These are phyloP conservation scores for Coemansia sp. DNA, from an alignment of 192 early-diverging fungal genomes.

Conservation along the genomic window DNA sequence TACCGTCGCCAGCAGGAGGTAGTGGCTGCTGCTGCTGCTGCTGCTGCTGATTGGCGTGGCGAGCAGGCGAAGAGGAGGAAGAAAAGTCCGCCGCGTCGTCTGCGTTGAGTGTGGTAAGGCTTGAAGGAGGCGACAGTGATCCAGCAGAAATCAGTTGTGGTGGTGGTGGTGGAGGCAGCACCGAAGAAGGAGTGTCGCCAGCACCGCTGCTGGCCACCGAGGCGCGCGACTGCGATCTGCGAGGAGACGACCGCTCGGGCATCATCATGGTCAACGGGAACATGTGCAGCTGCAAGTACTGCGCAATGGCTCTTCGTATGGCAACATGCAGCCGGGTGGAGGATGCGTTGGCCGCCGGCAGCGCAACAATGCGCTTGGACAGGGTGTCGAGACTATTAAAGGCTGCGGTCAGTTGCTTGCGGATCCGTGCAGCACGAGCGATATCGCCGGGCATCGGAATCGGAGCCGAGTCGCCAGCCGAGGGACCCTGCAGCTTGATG, in stretches of 20 bases:
- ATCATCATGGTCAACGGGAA: slow-evolving; percentile 69
- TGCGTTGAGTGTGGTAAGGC: slow-evolving; percentile 21
- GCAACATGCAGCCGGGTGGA: slow-evolving; percentile 64
- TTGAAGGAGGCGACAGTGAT: slow-evolving; percentile 16
- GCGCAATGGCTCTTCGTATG: slow-evolving; percentile 62
- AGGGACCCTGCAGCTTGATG: not conserved
- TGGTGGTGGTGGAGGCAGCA: too few species aligned
- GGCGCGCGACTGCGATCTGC: slow-evolving; percentile 8
- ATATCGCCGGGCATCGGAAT: slow-evolving; percentile 39
- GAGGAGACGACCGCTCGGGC: slow-evolving; percentile 42
- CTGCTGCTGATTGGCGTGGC: slow-evolving; percentile 6
- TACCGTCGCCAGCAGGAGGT: not conserved
- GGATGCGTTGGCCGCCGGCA: slow-evolving; percentile 54
- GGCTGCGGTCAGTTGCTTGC: slow-evolving; percentile 65
- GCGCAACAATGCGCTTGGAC: slow-evolving; percentile 60
- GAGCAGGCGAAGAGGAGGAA: too few species aligned
- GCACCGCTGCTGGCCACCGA: not conserved
- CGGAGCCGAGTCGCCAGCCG: not conserved
- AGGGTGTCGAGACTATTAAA: slow-evolving; percentile 65
- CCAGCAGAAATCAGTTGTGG: not conserved
- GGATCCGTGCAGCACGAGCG: slow-evolving; percentile 59
- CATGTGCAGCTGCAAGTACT: slow-evolving; percentile 79
- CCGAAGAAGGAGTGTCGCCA: not conserved
- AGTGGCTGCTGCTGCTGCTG: slow-evolving; percentile 1
- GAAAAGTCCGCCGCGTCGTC: not conserved